Evolutionary conservation across 805 yeast species (phyloP), one percentile per base, ranked within the genome.

Genomic region (Candida xyloterini): DNA sequence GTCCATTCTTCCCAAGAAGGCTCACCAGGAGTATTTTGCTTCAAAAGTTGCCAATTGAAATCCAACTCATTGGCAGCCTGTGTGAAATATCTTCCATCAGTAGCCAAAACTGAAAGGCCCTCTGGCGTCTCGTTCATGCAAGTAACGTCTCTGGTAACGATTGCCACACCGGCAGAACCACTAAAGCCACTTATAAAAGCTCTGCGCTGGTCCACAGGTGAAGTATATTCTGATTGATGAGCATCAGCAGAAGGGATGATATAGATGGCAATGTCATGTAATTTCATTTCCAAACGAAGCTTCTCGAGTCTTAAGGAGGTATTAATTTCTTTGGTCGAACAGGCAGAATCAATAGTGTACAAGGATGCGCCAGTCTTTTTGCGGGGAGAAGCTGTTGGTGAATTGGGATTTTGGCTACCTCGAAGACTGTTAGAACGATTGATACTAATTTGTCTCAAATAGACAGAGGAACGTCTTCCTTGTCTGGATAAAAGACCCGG

Each of bases 401-500:
- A 42, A 74, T 33, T 32, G 6, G 54, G 33, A n/a, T 34, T 33
- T 21, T 40, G 34, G 6, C 21, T 15, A 10, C 42, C 37, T 32
- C 42, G 43, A 7, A 26, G 14, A 10, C 56, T 49, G 8, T 40
- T 33, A n/a, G 56, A 38, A 15, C 57, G 48, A 31, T 43, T 47
- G 28, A 55, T 47, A 14, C 54, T 51, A 52, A 65, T 56, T 32
- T 65, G 49, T 33, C 55, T 60, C 27, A 55, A 40, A 34, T 60
- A 67, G 21, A 73, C 56, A 0, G 84, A 71, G 14, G 84, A 71
- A 51, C 86, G 68, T 51, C 81, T 71, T 54, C 76, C 77, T 44
- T 71, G 75, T 54, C 95, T 71, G 22, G 88, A 79, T 33, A 85
- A 62, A 30, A 85, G 66, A 3, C 95, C 95, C 4, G 93, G 93